Evolutionary conservation across 192 early-diverging fungal genomes (phyloP).

Genomic region (Coemansia sp.): DNA sequence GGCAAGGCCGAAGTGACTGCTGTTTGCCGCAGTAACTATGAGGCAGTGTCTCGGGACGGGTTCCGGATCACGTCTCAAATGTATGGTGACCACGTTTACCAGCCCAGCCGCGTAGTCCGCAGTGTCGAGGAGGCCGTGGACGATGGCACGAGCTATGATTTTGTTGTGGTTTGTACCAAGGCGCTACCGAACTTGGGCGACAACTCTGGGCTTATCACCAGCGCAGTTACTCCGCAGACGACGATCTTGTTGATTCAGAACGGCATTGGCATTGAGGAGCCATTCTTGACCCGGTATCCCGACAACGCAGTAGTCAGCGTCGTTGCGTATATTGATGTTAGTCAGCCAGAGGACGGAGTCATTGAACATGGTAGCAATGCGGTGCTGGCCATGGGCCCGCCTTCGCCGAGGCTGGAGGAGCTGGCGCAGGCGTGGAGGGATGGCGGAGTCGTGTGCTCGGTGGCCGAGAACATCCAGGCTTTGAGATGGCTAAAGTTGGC

Average conservation of each 20-base stretch:
- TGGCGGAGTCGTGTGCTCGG: conserved; percentile 43
- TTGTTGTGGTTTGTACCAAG: conserved; percentile 68
- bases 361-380: conserved; percentile 59
- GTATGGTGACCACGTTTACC: conserved; percentile 62
- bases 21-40: conserved; percentile 74
- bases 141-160: conserved; percentile 60
- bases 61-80: conserved; percentile 61
- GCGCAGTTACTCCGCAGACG: conserved; percentile 58
- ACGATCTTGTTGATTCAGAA: conserved; percentile 74
- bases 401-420: conserved; percentile 16
- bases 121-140: conserved; percentile 54
- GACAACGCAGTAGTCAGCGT: conserved; percentile 63
- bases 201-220: conserved; percentile 62
- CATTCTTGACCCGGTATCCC: conserved; percentile 63
- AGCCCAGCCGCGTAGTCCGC: conserved; percentile 58
- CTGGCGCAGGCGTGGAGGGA: conserved; percentile 56
- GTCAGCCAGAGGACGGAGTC: conserved; percentile 59
- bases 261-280: conserved; percentile 70
- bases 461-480: conserved; percentile 63
- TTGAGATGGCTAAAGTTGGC: conserved; percentile 72
- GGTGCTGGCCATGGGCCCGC: conserved; percentile 52
- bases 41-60: conserved; percentile 58
- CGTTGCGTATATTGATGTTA: conserved; percentile 68
- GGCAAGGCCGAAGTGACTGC: conserved; percentile 56
- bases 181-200: conserved; percentile 67